Evolutionary conservation across 345 rosid genomes (phyloP).

Genomic region (Gossypium herbaceum): DNA sequence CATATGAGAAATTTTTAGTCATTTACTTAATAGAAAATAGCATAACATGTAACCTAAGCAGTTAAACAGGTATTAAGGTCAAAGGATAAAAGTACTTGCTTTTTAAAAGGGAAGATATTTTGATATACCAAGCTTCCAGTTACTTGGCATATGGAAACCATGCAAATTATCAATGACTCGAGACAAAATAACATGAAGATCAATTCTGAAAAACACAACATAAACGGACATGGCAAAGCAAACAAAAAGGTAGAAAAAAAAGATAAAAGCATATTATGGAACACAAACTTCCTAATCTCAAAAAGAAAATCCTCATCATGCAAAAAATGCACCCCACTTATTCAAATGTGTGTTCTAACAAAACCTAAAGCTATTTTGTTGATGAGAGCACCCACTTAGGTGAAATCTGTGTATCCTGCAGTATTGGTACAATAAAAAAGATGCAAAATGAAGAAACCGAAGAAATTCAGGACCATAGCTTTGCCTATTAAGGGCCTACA

Average conservation of each 20-base stretch:
- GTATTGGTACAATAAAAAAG: neutral
- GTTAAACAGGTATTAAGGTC: neutral
- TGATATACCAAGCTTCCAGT: neutral
- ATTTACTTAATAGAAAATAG: conserved; percentile 10
- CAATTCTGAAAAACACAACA: neutral
- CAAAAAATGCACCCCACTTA: neutral
- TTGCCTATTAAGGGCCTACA: neutral
- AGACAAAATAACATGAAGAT: neutral
- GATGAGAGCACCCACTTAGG: too few relatives aligned
- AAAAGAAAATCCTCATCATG: neutral
- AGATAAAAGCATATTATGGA: neutral
- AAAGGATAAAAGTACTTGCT: neutral
- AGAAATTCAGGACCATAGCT: neutral
- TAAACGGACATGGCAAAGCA: neutral
- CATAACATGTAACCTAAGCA: neutral
- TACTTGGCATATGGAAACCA: neutral
- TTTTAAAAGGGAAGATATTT: neutral
- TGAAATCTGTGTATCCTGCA: neutral
- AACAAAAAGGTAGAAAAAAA: conserved; percentile 14
- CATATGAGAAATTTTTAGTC: conserved; percentile 21
- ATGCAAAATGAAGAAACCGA: neutral
- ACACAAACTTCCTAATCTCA: neutral
- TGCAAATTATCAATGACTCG: neutral
- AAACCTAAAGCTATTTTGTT: too few relatives aligned
- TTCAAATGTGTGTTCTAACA: too few relatives aligned